Evolutionary conservation across 179 eudicot genomes (phyloP).

Genomic region (Corrigiola litoralis): DNA sequence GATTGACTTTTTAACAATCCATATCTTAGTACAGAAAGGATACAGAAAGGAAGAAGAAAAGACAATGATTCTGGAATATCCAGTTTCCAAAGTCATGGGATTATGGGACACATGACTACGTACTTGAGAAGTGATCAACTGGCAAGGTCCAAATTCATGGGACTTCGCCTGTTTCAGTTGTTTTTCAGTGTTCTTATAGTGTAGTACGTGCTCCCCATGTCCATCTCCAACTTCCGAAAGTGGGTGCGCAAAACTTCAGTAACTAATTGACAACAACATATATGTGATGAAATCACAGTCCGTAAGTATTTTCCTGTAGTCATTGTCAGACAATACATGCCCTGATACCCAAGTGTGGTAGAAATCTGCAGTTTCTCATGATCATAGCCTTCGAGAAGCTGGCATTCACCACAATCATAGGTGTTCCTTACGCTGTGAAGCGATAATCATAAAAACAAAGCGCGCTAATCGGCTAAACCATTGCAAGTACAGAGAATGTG

Average conservation of each 20-base stretch:
- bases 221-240: not conserved
- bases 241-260: not conserved
- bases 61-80: not conserved
- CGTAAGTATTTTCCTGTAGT: too few species aligned
- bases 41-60: too few species aligned
- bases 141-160: not conserved
- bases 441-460: too few species aligned
- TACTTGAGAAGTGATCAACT: not conserved
- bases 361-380: too few species aligned
- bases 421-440: too few species aligned
- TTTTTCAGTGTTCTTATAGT: not conserved
- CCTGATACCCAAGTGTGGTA: too few species aligned
- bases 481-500: too few species aligned
- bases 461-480: too few species aligned
- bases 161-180: not conserved
- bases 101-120: not conserved
- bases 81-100: not conserved
- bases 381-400: too few species aligned
- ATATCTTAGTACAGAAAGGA: not conserved
- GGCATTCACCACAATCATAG: too few species aligned
- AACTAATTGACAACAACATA: not conserved
- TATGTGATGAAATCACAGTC: too few species aligned
- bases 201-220: not conserved
- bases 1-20: not conserved
- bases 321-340: too few species aligned